Evolutionary conservation across 2,329 filamentous ascomycete genomes (phyloP).

Genomic region (Calonectria naviculata): DNA sequence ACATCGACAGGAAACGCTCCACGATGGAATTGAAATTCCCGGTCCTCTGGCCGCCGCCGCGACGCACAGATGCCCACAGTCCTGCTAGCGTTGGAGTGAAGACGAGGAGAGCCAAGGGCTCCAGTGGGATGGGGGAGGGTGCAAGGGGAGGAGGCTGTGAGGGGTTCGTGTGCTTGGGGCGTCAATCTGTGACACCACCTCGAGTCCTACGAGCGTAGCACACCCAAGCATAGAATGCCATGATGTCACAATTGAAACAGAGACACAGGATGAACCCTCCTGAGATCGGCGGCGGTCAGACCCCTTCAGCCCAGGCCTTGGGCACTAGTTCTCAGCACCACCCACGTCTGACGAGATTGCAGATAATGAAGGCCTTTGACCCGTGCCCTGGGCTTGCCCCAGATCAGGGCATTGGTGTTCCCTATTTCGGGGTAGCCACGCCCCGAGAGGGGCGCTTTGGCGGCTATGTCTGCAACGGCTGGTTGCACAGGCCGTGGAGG

Average conservation of each 20-base stretch:
- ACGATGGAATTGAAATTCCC: not conserved
- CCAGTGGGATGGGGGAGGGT: not conserved
- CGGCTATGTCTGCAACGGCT: not conserved
- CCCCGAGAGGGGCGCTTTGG: not conserved
- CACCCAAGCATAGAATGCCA: not conserved
- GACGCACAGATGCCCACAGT: not conserved
- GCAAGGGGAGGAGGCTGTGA: not conserved
- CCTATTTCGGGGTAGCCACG: not conserved
- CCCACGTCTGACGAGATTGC: not conserved
- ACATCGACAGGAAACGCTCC: not conserved
- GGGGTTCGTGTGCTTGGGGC: not conserved
- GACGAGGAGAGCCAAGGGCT: not conserved
- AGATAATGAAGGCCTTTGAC: not conserved
- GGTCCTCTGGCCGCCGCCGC: not conserved
- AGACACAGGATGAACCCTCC: not conserved
- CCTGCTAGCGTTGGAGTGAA: not conserved
- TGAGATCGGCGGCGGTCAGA: not conserved
- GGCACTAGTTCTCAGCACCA: not conserved
- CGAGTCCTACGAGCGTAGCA: not conserved
- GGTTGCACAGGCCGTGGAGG: not conserved
- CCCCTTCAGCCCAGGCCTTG: not conserved
- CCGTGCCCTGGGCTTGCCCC: not conserved
- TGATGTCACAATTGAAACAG: slow-evolving; percentile 1
- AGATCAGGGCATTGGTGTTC: not conserved
- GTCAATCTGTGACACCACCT: not conserved